Base-by-base conservation (phyloP, 768 basidiomycete species). In the Podaxis sp. region DNA sequence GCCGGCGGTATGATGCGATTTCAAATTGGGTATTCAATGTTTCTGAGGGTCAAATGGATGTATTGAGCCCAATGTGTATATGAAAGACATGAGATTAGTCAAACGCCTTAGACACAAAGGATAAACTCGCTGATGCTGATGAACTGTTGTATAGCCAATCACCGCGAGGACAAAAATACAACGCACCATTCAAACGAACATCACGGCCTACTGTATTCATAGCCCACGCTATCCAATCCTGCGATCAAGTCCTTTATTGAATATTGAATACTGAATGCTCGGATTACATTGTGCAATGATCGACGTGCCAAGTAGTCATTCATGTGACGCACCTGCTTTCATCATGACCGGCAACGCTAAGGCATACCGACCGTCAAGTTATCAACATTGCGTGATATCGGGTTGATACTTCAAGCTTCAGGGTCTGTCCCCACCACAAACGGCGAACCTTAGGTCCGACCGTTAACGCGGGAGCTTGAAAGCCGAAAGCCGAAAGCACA, bases 1-100 rank as follows among this genome's bases (percentile, higher is more conserved):
- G 59, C 67, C 66, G 67, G 61, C 69, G 66, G 67, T 66, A 58
- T 52, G 53, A 66, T 50, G 57, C 36, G 48, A 58, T 62, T 64
- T 65, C 56, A 54, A 32, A 59, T 52, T 59, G 18, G 58, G 58
- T 32, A 53, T 52, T 59, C 13, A 59, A 53, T 59, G 37, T 51
- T 52, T 52, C n/a, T 46, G 37, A 28, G 37, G 58, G 50, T 50
- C 50, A 52, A 52, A 36, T 59, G 58, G 58, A 59, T 40, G 57
- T 58, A 58, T 37, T 25, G 47, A 18, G 5, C 35, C 51, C 21
- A 59, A 28, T 53, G 23, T 52, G 52, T 52, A 51, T 16, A 25
- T 52, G 36, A 35, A 53, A 44, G 42, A 14, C n/a, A 16, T 36
- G n/a, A 23, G 58, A 59, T 52, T 50, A 59, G 50, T 53, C 50